Evolutionary conservation across 345 rosid species (phyloP).

Genomic region (Heritiera littoralis): DNA sequence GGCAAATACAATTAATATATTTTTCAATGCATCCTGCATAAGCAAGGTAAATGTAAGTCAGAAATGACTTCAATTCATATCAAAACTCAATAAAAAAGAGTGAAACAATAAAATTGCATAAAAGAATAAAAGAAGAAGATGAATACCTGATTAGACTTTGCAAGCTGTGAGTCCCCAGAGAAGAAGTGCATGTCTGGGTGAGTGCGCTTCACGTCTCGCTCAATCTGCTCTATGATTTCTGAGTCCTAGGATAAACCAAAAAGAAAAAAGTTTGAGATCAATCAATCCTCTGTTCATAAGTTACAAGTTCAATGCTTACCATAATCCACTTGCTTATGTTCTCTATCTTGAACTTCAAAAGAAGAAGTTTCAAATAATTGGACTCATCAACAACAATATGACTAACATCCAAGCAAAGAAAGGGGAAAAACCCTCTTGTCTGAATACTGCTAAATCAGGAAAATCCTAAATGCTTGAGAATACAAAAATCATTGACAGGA

Average conservation of each 20-base stretch:
- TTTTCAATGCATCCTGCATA: constrained; percentile 80
- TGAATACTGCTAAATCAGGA: not conserved
- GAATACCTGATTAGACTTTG: constrained; percentile 81
- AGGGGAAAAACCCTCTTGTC: not conserved
- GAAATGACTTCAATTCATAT: constrained; percentile 19
- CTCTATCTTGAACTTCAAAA: not conserved
- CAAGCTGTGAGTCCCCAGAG: constrained; percentile 76
- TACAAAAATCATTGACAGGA: not conserved
- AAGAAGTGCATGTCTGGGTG: constrained; percentile 97
- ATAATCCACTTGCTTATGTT: not conserved
- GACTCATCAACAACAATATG: not conserved
- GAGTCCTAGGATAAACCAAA: constrained; percentile 58
- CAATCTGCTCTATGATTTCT: constrained; percentile 90
- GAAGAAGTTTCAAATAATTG: not conserved
- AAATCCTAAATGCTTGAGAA: not conserved
- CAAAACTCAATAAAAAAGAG: constrained; percentile 14
- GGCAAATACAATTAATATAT: constrained; percentile 72
- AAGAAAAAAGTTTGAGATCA: not conserved
- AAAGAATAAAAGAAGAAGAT: not conserved
- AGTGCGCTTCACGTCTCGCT: constrained; percentile 93
- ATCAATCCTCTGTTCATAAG: not conserved
- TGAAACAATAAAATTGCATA: not conserved
- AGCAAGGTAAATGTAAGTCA: constrained; percentile 11
- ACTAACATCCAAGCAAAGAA: not conserved
- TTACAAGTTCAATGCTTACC: not conserved